phyloP scores from a whole-genome alignment of 2,329 filamentous ascomycete species.

The Erysiphe neolycopersici region DNA sequence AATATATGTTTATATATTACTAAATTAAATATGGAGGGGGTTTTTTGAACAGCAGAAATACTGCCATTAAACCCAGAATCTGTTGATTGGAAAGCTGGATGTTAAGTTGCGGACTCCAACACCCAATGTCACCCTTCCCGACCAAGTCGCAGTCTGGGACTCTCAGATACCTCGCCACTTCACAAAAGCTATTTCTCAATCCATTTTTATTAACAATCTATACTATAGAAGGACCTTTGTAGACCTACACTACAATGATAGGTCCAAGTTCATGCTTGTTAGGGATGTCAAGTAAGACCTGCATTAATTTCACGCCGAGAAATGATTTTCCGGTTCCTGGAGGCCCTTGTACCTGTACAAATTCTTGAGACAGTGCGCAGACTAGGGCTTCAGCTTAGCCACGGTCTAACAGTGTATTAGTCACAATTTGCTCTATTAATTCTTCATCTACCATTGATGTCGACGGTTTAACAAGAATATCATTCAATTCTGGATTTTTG shows the following conservation, averaged over 20 bases:
- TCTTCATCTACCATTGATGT: not conserved
- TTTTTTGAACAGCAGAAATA: too few species aligned
- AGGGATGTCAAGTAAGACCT: not conserved
- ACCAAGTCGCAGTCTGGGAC: too few species aligned
- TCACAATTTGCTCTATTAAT: not conserved
- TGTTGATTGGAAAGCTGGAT: too few species aligned
- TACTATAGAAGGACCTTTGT: not conserved
- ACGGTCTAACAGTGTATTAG: not conserved
- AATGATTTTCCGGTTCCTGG: slow-evolving; percentile 11
- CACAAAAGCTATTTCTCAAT: too few species aligned
- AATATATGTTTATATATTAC: too few species aligned
- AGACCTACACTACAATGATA: slow-evolving; percentile 1
- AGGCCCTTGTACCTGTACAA: slow-evolving; percentile 6
- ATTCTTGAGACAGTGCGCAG: not conserved
- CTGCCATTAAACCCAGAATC: too few species aligned
- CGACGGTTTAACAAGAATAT: not conserved
- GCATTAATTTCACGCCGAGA: slow-evolving; percentile 4
- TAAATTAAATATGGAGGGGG: too few species aligned
- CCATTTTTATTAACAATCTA: too few species aligned
- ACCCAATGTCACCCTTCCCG: too few species aligned
- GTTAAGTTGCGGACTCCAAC: too few species aligned
- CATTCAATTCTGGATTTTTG: slow-evolving; percentile 1
- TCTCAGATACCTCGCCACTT: too few species aligned
- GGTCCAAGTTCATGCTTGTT: not conserved
- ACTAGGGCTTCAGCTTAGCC: slow-evolving; percentile 1